phyloP scores from a whole-genome alignment of 2,329 filamentous ascomycete species.

The Ophiognomonia clavigignenti-juglandacearum region DNA sequence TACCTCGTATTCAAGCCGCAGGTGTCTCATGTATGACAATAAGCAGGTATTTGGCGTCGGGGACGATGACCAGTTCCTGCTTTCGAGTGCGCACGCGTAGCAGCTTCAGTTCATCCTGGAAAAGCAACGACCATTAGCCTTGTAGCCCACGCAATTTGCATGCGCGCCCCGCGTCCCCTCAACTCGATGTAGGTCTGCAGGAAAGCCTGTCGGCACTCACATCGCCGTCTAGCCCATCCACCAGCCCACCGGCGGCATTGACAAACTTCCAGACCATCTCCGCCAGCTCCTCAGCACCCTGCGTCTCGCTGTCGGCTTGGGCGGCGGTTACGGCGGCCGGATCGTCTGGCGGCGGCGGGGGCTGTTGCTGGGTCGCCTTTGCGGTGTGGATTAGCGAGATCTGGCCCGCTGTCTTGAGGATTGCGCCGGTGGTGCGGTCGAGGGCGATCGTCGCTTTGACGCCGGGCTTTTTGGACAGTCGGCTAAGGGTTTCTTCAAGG shows the following conservation, averaged over 20 bases:
- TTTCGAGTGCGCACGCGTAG: conserved; percentile 76
- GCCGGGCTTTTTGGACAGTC: conserved; percentile 71
- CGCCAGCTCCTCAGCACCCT: conserved; percentile 68
- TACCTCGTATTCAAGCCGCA: conserved; percentile 43
- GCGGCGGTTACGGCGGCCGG: conserved; percentile 33
- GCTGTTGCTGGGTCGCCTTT: conserved; percentile 19
- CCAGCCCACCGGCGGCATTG: conserved; percentile 61
- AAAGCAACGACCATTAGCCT: conserved; percentile 1
- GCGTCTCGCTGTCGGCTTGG: conserved; percentile 43
- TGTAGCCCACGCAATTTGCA: not conserved
- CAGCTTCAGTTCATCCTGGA: conserved; percentile 73
- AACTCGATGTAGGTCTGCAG: not conserved
- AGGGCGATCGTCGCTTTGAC: conserved; percentile 75
- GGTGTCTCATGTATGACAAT: conserved; percentile 81
- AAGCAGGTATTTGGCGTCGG: conserved; percentile 72
- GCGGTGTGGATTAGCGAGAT: conserved; percentile 52
- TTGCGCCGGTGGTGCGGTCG: conserved; percentile 65
- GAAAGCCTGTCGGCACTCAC: conserved; percentile 30
- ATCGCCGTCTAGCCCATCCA: conserved; percentile 69
- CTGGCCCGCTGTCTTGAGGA: conserved; percentile 71
- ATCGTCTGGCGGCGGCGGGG: conserved; percentile 24
- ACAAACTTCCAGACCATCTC: conserved; percentile 73
- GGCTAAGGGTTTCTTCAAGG: conserved; percentile 60
- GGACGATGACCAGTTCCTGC: conserved; percentile 79
- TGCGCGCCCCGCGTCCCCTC: no score